Evolutionary conservation across 2,329 filamentous ascomycete species (phyloP), one percentile per base, ranked within the genome.

Genomic region (Stachybotrys chartarum): DNA sequence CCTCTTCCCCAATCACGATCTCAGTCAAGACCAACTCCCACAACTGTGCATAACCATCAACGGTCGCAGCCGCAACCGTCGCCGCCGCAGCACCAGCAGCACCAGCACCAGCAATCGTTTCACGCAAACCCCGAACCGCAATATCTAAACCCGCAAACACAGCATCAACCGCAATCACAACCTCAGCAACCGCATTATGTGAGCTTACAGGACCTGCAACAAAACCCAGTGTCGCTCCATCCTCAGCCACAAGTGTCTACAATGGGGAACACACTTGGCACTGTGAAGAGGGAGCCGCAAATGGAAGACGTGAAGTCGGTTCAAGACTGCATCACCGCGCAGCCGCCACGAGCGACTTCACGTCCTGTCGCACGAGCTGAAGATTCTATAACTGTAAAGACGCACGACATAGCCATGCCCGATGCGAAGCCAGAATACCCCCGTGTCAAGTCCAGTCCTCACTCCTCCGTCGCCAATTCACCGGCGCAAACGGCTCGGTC

Each of bases 401-500:
- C 18, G 6, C 24, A 35, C 47, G 30, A n/a, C 12, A 8, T 55
- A 55, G 35, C 30, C 46, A n/a, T 56, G 51, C 50, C 60, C 47
- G 51, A 62, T 32, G 63, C 58, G 54, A 66, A 58, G 30, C 56
- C 62, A 5, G 62, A 66, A 11, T 62, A 60, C 10, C 64, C 65
- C 10, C 60, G 61, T 42, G 58, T 71, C 55, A 74, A 72, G 53
- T 67, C 64, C 16, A 75, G 71, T 54, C 73, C 70, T 17, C 71
- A 68, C 18, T 69, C 72, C 11, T 72, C 72, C 1, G 68, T 74
- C 12, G 65, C 67, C 46, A 74, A 75, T 50, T 76, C 75, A 5
- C 75, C 75, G 1, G 71, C 72, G 6, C 63, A 75, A 5, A 73
- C 70, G 12, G 61, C 68, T 6, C 67, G 69, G 35, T 76, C 73